Evolutionary conservation across 2,329 filamentous ascomycete genomes (phyloP).

Genomic region (Apiospora malaysiana): DNA sequence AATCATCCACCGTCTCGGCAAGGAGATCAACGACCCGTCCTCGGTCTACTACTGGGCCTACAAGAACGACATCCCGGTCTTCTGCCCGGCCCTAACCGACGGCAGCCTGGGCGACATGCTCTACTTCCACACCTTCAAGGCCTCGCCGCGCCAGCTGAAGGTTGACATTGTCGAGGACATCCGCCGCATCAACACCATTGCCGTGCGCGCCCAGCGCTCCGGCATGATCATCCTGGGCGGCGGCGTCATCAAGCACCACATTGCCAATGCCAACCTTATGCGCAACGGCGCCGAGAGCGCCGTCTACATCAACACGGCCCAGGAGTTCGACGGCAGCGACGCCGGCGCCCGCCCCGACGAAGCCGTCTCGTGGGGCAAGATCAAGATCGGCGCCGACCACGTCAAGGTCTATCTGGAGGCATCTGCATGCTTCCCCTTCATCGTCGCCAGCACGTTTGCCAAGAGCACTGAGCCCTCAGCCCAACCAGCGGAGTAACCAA

Average conservation of each 20-base stretch:
- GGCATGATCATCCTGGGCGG: conserved; percentile 97
- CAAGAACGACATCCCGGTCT: conserved; percentile 95
- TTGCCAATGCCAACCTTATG: conserved; percentile 97
- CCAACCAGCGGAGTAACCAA: neutral
- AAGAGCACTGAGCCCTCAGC: conserved; percentile 40
- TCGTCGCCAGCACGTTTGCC: conserved; percentile 71
- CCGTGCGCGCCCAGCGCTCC: conserved; percentile 83
- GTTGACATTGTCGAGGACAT: conserved; percentile 96
- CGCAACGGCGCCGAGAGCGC: conserved; percentile 95
- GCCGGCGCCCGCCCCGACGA: conserved; percentile 94
- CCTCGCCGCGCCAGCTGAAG: conserved; percentile 79
- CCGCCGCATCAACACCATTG: conserved; percentile 87
- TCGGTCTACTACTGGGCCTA: conserved; percentile 98
- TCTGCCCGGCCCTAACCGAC: conserved; percentile 95
- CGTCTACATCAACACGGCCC: conserved; percentile 96
- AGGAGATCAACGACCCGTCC: conserved; percentile 90
- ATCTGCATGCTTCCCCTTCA: conserved; percentile 69
- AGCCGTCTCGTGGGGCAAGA: conserved; percentile 98
- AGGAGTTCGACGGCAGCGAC: conserved; percentile 97
- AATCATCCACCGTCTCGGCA: conserved; percentile 86
- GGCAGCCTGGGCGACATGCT: conserved; percentile 97
- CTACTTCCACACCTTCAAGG: conserved; percentile 96
- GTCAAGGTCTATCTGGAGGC: conserved; percentile 81
- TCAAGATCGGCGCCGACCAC: conserved; percentile 84
- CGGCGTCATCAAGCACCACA: conserved; percentile 97